Evolutionary conservation across 441 rosid species (phyloP).

Genomic region (Breynia disticha): DNA sequence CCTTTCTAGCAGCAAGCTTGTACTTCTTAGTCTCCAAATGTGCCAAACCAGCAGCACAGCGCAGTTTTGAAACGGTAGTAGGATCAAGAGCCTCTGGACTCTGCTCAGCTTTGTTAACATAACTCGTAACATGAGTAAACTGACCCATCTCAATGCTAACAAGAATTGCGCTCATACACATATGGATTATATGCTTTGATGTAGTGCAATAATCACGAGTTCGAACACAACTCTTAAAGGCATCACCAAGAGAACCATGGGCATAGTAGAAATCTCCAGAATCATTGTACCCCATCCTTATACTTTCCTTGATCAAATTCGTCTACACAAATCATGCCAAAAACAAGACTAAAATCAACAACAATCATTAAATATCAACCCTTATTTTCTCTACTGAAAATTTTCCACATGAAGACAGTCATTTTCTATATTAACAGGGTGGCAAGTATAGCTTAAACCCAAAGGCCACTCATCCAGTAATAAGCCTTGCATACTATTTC

Average conservation of each 20-base stretch:
- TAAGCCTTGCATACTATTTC: no score
- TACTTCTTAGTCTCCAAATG: conserved; percentile 79
- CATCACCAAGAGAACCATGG: conserved; percentile 73
- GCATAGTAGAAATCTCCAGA: conserved; percentile 93
- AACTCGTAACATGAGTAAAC: conserved; percentile 83
- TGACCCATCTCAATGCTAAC: conserved; percentile 99
- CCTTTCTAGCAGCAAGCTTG: conserved; percentile 98
- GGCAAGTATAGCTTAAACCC: no score
- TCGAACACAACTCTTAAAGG: conserved; percentile 79
- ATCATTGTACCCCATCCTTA: conserved; percentile 98
- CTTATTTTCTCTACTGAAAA: no score
- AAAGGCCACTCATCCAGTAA: no score
- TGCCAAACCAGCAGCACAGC: conserved; percentile 92
- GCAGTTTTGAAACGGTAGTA: conserved; percentile 51
- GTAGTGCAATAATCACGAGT: conserved; percentile 98
- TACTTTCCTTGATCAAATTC: conserved; percentile 93
- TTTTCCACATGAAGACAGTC: no score
- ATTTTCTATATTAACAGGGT: no score
- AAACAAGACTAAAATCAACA: background rate
- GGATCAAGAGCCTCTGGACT: conserved; percentile 66
- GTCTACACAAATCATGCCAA: conserved; percentile 40
- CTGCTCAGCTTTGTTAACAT: conserved; percentile 91
- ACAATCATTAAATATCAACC: no score
- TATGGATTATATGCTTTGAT: conserved; percentile 78
- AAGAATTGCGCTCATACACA: conserved; percentile 91